Base-by-base conservation (phyloP, 2,329 filamentous ascomycete genomes). In the Ilyonectria sp. region DNA sequence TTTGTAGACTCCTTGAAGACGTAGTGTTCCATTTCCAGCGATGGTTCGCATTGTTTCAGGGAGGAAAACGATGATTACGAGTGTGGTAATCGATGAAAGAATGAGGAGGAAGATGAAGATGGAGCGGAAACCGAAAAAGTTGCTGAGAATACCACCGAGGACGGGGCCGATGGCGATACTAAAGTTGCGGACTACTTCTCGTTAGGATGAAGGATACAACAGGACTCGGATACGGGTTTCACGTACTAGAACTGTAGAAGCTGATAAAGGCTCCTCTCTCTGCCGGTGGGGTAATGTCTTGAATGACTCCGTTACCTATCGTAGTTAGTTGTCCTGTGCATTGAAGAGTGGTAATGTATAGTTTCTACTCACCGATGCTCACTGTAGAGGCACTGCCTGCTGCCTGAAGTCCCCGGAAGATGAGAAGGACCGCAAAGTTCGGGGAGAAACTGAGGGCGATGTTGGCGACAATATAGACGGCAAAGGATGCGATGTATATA, bases 311-410 rank as follows among this genome's bases (percentile, higher is more conserved):
- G 47, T 79, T 78, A 8, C 77, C 77, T 78, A 15, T 7, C 13
- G 11, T 26, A 19, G 17, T 37, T 19, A 44, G 40, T 46, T 35
- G 46, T 40, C 10, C 8, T 37, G 33, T 37, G 8, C 33, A 10
- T 37, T 6, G 29, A n/a, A n/a, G 33, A 33, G n/a, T 2, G 7
- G 26, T 6, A 29, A n/a, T 1, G 11, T 26, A 2, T 13, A 1
- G 13, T 1, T 23, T 59, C 6, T 10, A 63, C 75, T 58, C 78
- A 79, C 84, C 84, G 46, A 87, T 82, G 47, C 83, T 83, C 3
- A 85, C 83, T 1, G 82, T 85, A 0, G 84, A 83, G 4, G 84
- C 81, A 70, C 83, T 84, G 8, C 85, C 85, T 6, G 81, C 81
- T 15, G 83, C 82, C 74, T 87, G 86, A 9, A 87, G 53, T 1